A percentile compares a stretch with the other conserved stretches of the same genome.
phyloP scores from a whole-genome alignment of 768 basidiomycete species.

The Boletellus emodensis region DNA sequence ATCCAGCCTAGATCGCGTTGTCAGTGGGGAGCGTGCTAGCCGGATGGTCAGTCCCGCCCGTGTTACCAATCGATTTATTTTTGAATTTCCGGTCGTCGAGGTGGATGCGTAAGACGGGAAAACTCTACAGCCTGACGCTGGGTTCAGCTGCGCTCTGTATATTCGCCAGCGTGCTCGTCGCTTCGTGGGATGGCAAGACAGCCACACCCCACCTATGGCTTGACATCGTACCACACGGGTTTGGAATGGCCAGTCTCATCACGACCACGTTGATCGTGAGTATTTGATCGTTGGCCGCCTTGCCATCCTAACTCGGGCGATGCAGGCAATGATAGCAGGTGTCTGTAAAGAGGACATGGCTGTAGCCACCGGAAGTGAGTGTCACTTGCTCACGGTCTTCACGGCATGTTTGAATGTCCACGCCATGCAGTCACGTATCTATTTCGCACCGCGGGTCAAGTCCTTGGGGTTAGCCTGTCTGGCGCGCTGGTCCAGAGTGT shows the following conservation, averaged over 20 bases:
- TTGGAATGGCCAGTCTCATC: constrained; percentile 81
- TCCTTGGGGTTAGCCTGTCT: constrained; percentile 86
- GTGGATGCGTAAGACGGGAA: constrained; percentile 85
- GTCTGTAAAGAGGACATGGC: constrained; percentile 80
- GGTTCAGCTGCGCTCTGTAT: constrained; percentile 58
- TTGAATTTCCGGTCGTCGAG: constrained; percentile 34
- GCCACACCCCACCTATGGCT: constrained; percentile 65
- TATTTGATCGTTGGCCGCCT: constrained; percentile 15
- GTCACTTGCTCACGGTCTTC: constrained; percentile 8
- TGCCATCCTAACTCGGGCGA: constrained; percentile 5
- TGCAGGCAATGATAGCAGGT: constrained; percentile 81
- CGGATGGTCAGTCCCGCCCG: constrained; percentile 59
- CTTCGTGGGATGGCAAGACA: constrained; percentile 63
- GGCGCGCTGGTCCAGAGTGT: constrained; percentile 83
- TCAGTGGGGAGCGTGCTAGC: constrained; percentile 83
- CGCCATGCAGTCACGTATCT: constrained; percentile 77
- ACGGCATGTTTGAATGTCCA: constrained; percentile 5
- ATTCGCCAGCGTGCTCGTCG: constrained; percentile 55
- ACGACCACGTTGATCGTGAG: constrained; percentile 83
- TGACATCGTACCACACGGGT: constrained; percentile 76
- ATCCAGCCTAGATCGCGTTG: constrained; percentile 58
- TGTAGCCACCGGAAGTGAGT: constrained; percentile 86
- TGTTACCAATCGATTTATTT: constrained; percentile 1
- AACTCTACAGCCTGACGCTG: constrained; percentile 74
- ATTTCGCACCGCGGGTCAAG: constrained; percentile 92